These are phyloP conservation scores for Allium fistulosum DNA, from an alignment of 106 monocot species.

Conservation along the genomic window DNA sequence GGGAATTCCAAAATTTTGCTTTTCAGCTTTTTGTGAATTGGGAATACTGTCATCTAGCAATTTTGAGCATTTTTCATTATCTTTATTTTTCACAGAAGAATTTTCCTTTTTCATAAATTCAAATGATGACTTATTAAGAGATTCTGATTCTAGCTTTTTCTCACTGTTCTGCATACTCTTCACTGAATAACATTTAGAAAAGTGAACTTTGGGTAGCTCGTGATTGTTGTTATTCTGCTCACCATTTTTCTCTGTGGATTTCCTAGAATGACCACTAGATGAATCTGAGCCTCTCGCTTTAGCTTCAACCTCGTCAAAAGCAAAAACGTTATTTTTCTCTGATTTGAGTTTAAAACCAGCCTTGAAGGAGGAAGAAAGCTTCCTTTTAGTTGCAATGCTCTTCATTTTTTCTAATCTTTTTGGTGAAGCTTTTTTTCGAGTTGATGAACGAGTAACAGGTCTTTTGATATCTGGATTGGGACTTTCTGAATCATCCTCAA, in stretches of 20 bases:
- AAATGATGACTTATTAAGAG: constrained; percentile 9
- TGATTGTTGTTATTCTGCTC: constrained; percentile 14
- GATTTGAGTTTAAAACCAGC: constrained; percentile 20
- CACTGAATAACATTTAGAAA: constrained; percentile 15
- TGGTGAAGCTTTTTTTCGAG: constrained; percentile 22
- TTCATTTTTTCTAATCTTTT: constrained; percentile 25
- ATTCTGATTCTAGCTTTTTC: constrained; percentile 6
- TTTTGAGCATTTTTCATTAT: constrained; percentile 9
- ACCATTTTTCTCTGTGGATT: constrained; percentile 19
- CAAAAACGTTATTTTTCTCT: constrained; percentile 26
- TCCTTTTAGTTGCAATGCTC: constrained; percentile 4
- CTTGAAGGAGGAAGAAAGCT: constrained; percentile 26
- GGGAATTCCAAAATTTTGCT: constrained; percentile 8
- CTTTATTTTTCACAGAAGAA: constrained; percentile 13
- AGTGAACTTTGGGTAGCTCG: constrained; percentile 23
- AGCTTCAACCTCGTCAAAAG: constrained; percentile 38
- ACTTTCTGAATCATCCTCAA: constrained; percentile 73
- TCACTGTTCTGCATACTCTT: constrained; percentile 18
- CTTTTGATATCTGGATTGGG: constrained; percentile 28
- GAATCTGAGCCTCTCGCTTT: constrained; percentile 11
- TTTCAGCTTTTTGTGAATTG: constrained; percentile 17
- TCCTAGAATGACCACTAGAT: constrained; percentile 12
- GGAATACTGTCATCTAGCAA: constrained; percentile 4
- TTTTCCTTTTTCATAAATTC: constrained; percentile 5
- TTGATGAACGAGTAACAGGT: constrained; percentile 66